Conservation (phyloP, 306 rosid genomes). For the Begonia masoniana region DNA sequence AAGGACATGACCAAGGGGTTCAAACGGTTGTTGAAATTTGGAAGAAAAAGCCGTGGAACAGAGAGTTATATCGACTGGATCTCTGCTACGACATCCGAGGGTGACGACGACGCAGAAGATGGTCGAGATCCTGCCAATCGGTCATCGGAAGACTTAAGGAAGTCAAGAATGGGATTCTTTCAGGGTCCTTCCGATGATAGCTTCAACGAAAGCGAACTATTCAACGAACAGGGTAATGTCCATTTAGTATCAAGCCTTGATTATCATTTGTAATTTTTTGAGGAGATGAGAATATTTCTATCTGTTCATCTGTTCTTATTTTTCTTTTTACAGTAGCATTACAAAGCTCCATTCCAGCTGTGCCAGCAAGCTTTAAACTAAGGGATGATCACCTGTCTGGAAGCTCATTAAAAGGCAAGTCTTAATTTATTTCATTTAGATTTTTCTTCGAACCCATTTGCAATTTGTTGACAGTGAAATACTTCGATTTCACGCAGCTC, state of each 20-base stretch:
- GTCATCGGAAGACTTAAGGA: constrained; percentile 86
- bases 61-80: constrained; percentile 84
- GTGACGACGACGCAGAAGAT: constrained; percentile 95
- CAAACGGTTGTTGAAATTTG: constrained; percentile 80
- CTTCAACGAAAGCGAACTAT: constrained; percentile 74
- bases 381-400: constrained; percentile 91
- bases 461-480: constrained; percentile 9
- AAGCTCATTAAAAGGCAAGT: constrained; percentile 83
- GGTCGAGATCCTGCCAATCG: constrained; percentile 77
- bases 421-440: no score
- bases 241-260: background rate
- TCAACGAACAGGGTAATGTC: constrained; percentile 65
- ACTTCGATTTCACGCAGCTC: constrained; percentile 44
- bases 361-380: constrained; percentile 75
- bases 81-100: constrained; percentile 99
- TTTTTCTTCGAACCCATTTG: background rate
- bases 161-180: constrained; percentile 93
- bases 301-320: constrained; percentile 10
- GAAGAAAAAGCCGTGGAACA: constrained; percentile 86
- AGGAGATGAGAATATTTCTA: constrained; percentile 1
- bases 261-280: background rate
- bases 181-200: constrained; percentile 70
- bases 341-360: constrained; percentile 90
- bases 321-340: constrained; percentile 49
- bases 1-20: constrained; percentile 92